Percentiles rank a stretch among this genome's conserved stretches.
Evolutionary conservation across 2,329 filamentous ascomycete genomes (phyloP).

Genomic region (Fusarium tricinctum): DNA sequence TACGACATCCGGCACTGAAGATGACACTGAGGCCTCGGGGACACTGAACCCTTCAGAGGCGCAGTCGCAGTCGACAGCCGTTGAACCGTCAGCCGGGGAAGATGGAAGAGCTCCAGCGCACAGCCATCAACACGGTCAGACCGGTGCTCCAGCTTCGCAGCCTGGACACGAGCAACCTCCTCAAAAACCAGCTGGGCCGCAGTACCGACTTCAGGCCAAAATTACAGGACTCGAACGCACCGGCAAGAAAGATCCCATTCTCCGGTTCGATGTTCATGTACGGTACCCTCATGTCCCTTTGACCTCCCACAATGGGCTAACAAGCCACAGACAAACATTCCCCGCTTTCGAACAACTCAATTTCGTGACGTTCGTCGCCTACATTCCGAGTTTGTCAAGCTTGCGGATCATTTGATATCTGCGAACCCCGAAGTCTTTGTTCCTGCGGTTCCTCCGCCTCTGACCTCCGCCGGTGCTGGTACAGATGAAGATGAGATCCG

Average conservation of each 20-base stretch:
- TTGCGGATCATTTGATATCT: conserved; percentile 95
- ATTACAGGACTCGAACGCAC: conserved; percentile 93
- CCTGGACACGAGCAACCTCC: conserved; percentile 62
- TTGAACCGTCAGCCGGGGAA: conserved; percentile 30
- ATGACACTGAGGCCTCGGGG: conserved; percentile 55
- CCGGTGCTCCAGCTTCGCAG: conserved; percentile 39
- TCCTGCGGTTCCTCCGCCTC: conserved; percentile 92
- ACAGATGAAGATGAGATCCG: conserved; percentile 95
- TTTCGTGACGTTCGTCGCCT: conserved; percentile 97
- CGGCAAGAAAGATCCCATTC: conserved; percentile 93
- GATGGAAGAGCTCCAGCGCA: conserved; percentile 37
- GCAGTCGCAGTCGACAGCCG: conserved; percentile 38
- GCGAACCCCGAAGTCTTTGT: conserved; percentile 98
- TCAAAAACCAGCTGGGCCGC: conserved; percentile 72
- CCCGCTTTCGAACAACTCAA: conserved; percentile 96
- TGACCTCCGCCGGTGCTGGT: conserved; percentile 93
- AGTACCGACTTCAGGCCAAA: conserved; percentile 92
- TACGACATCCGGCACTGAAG: conserved; percentile 61
- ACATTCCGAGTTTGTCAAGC: conserved; percentile 95
- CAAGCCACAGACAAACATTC: conserved; percentile 87
- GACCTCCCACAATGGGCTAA: conserved; percentile 38
- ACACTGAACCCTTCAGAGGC: conserved; percentile 40
- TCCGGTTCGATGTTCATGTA: conserved; percentile 98
- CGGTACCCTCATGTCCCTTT: conserved; percentile 18
- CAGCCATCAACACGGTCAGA: conserved; percentile 50